Conservation (phyloP, 2,329 filamentous ascomycete genomes). For the Pseudocercospora pini-densiflorae region DNA sequence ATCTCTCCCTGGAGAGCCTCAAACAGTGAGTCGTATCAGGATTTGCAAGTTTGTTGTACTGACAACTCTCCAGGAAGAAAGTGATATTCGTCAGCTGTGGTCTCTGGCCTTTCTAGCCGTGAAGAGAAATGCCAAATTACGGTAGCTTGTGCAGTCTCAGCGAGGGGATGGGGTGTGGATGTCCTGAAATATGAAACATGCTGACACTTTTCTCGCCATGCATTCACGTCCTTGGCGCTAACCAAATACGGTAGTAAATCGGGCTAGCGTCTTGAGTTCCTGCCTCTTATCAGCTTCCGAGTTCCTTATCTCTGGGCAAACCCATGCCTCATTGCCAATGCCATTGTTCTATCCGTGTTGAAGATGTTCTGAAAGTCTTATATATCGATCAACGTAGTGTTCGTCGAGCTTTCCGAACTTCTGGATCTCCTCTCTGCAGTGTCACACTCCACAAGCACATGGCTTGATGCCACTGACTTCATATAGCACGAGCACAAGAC, state of each 20-base stretch:
- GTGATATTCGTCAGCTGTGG: conserved; percentile 54
- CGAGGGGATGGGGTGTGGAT: no score
- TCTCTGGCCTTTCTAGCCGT: conserved; percentile 63
- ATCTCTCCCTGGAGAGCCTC: conserved; percentile 47
- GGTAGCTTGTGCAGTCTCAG: no score
- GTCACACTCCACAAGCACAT: not conserved
- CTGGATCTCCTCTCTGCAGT: not conserved
- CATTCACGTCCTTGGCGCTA: not conserved
- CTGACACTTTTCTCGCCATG: not conserved
- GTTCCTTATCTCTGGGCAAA: not conserved
- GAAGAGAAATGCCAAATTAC: conserved; percentile 37
- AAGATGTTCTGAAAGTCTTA: not conserved
- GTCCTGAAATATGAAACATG: not conserved
- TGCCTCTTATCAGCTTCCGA: not conserved
- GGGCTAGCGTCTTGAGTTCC: conserved; percentile 2
- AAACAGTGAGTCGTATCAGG: not conserved
- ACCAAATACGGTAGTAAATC: not conserved
- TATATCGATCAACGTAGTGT: not conserved
- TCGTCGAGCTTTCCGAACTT: not conserved
- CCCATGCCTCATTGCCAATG: not conserved
- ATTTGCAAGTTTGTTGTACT: not conserved
- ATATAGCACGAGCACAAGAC: not conserved
- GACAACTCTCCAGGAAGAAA: not conserved
- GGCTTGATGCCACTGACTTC: not conserved
- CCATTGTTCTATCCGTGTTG: not conserved